A percentile compares a stretch with the other conserved stretches of the same genome.
Conservation (phyloP, 2,329 filamentous ascomycete genomes). For the Scedosporium boydii region DNA sequence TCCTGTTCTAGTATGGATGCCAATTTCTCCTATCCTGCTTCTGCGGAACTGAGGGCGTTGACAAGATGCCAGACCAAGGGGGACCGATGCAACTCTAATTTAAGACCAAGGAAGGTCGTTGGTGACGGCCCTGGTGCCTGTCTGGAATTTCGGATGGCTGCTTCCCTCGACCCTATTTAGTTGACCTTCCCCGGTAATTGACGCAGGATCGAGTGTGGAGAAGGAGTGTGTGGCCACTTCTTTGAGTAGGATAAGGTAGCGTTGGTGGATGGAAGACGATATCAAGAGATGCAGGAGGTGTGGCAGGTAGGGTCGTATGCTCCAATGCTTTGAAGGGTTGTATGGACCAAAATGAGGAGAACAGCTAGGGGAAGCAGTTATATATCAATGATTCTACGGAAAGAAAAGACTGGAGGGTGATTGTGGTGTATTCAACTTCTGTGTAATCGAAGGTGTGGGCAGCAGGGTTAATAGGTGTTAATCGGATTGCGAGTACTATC, state of each 20-base stretch:
- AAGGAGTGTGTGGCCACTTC: not conserved
- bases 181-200: not conserved
- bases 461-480: not conserved
- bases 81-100: not conserved
- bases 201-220: not conserved
- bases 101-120: not conserved
- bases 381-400: not conserved
- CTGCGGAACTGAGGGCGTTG: not conserved
- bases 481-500: not conserved
- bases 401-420: not conserved
- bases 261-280: not conserved
- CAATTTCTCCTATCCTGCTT: too few relatives aligned
- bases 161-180: not conserved
- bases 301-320: not conserved
- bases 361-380: not conserved
- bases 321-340: not conserved
- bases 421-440: not conserved
- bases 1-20: too few relatives aligned
- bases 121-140: not conserved
- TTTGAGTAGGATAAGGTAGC: not conserved
- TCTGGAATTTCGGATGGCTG: not conserved
- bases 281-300: not conserved
- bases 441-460: not conserved
- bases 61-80: not conserved
- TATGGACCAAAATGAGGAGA: not conserved